Evolutionary conservation across 768 basidiomycete genomes (phyloP).

Genomic region (Leccinum variicolor): DNA sequence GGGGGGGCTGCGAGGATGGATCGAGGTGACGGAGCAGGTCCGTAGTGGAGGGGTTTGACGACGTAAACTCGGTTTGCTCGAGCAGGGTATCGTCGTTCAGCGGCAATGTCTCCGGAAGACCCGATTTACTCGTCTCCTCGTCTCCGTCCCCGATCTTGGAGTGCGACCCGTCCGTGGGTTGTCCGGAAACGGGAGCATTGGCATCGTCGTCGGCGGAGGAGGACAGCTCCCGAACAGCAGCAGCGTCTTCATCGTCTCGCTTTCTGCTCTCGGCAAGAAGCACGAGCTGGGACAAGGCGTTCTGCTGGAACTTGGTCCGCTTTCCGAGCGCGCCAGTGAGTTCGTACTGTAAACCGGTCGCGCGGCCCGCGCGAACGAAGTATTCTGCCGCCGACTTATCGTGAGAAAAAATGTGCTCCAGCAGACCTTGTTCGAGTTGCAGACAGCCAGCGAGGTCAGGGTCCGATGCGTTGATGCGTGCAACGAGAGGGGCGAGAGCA

Average conservation of each 20-base stretch:
- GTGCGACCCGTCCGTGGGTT: constrained; percentile 8
- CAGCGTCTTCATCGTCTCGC: constrained; percentile 23
- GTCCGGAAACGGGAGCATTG: background rate
- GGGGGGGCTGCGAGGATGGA: constrained; percentile 77
- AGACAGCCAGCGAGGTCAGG: constrained; percentile 67
- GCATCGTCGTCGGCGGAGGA: constrained; percentile 1
- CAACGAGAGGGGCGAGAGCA: constrained; percentile 40
- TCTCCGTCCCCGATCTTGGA: constrained; percentile 3
- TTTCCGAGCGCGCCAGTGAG: constrained; percentile 91
- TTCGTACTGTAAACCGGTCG: constrained; percentile 81
- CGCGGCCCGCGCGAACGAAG: constrained; percentile 75
- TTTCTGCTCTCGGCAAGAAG: constrained; percentile 85
- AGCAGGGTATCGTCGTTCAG: constrained; percentile 96
- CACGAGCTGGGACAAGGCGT: constrained; percentile 84
- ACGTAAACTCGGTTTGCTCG: constrained; percentile 90
- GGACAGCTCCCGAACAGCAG: constrained; percentile 2
- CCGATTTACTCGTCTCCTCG: constrained; percentile 6
- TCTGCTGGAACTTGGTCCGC: constrained; percentile 90
- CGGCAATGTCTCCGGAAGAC: constrained; percentile 72
- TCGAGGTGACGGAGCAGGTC: constrained; percentile 67
- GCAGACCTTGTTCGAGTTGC: constrained; percentile 71
- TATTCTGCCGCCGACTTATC: constrained; percentile 75
- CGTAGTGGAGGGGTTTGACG: constrained; percentile 51
- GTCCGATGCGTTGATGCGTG: constrained; percentile 39
- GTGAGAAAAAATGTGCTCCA: constrained; percentile 71